A percentile compares a stretch with the other conserved stretches of the same genome.
Conservation (phyloP, 192 early-diverging fungal genomes). For the Lunasporangiospora selenospora region DNA sequence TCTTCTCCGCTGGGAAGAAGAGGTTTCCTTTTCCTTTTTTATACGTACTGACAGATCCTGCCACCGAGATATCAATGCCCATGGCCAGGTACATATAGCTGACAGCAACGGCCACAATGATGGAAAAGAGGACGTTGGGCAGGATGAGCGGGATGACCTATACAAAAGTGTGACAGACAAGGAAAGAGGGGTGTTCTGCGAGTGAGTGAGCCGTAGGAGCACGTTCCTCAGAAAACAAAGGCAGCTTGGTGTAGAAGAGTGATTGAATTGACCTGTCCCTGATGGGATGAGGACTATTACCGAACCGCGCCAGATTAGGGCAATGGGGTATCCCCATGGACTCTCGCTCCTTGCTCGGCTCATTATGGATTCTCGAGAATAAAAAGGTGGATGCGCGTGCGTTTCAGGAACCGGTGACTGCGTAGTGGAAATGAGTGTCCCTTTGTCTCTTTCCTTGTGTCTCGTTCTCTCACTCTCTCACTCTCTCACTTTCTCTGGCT, state of each 20-base stretch:
- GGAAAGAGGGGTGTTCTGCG: not conserved
- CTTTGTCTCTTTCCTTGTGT: too few species aligned
- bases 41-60: slow-evolving; percentile 41
- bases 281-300: slow-evolving; percentile 9
- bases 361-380: not conserved
- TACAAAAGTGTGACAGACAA: not conserved
- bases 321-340: slow-evolving; percentile 49
- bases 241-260: too few species aligned
- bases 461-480: too few species aligned
- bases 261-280: not conserved
- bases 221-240: too few species aligned
- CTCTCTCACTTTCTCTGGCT: too few species aligned
- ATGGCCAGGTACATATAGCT: slow-evolving; percentile 36
- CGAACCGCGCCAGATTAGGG: slow-evolving; percentile 43
- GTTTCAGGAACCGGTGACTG: not conserved
- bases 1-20: too few species aligned
- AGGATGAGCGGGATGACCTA: slow-evolving; percentile 46
- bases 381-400: not conserved
- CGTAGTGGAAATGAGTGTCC: not conserved
- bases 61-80: slow-evolving; percentile 31
- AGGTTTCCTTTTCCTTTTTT: not conserved
- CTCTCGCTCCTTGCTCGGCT: slow-evolving; percentile 21
- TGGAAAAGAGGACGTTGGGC: slow-evolving; percentile 39
- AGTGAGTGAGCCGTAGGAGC: too few species aligned
- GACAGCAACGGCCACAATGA: slow-evolving; percentile 30